Evolutionary conservation across 2,329 filamentous ascomycete species (phyloP).

Genomic region (Pseudocercospora ulei): DNA sequence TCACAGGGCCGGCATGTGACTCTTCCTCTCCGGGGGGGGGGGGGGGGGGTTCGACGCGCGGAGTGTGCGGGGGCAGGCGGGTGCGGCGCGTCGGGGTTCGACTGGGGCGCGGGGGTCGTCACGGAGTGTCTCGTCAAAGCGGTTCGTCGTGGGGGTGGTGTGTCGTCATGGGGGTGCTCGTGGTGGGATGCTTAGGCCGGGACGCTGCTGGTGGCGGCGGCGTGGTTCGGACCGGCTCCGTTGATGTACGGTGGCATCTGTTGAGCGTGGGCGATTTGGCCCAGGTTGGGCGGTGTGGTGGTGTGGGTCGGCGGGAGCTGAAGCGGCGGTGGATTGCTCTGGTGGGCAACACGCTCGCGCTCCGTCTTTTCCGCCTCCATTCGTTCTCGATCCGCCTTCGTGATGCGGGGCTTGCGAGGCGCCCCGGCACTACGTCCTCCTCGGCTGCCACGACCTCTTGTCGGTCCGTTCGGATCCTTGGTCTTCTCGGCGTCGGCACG

Average conservation of each 20-base stretch:
- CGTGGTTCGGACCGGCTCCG: too few relatives aligned
- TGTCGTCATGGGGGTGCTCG: too few relatives aligned
- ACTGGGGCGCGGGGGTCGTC: too few relatives aligned
- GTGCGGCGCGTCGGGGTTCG: too few relatives aligned
- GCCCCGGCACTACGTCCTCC: constrained; percentile 64
- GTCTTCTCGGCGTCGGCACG: constrained; percentile 29
- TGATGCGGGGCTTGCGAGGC: constrained; percentile 71
- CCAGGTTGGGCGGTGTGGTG: constrained; percentile 4
- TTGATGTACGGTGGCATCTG: constrained; percentile 1
- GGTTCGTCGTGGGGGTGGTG: too few relatives aligned
- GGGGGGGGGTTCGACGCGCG: too few relatives aligned
- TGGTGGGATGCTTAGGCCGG: too few relatives aligned
- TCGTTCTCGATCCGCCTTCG: constrained; percentile 72
- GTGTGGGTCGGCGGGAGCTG: constrained; percentile 4
- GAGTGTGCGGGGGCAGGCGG: too few relatives aligned
- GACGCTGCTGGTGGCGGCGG: too few relatives aligned
- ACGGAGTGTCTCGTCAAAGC: too few relatives aligned
- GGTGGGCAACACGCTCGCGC: constrained; percentile 47
- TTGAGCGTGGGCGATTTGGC: background rate
- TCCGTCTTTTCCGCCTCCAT: constrained; percentile 74
- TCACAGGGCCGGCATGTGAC: too few relatives aligned
- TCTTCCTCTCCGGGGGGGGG: too few relatives aligned
- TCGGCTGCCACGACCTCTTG: constrained; percentile 43
- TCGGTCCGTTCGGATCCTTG: constrained; percentile 19
- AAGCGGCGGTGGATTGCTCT: background rate